Evolutionary conservation across 208 protist species (phyloP).

Genomic region (Trypanosoma conorhini): DNA sequence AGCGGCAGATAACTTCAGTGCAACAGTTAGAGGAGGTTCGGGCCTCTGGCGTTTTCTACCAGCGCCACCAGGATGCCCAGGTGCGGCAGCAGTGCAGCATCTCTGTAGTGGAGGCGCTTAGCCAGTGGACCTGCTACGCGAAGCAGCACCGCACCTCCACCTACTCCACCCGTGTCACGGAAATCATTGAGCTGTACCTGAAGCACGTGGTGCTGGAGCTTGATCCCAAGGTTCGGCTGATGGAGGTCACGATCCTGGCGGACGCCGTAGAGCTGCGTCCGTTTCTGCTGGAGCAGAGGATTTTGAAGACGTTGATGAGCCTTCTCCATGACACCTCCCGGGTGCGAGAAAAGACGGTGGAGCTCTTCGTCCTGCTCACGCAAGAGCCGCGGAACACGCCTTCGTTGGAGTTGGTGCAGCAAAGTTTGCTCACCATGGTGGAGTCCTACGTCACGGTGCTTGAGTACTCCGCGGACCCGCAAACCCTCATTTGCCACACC

Average conservation of each 20-base stretch:
- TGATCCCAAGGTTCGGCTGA: conserved; percentile 68
- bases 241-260: conserved; percentile 69
- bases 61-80: conserved; percentile 62
- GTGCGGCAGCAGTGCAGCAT: conserved; percentile 79
- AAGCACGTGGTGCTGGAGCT: conserved; percentile 82
- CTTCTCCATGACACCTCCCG: conserved; percentile 72
- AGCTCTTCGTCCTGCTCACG: conserved; percentile 78
- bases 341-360: conserved; percentile 80
- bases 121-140: conserved; percentile 72
- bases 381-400: conserved; percentile 54
- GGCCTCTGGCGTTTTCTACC: conserved; percentile 63
- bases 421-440: conserved; percentile 73
- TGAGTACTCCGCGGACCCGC: conserved; percentile 79
- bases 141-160: conserved; percentile 78
- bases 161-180: conserved; percentile 83
- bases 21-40: conserved; percentile 83
- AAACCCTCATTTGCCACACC: conserved; percentile 76
- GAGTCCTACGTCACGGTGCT: conserved; percentile 85
- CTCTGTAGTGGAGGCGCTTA: conserved; percentile 67
- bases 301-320: conserved; percentile 78
- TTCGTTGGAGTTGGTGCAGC: conserved; percentile 56
- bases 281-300: conserved; percentile 73
- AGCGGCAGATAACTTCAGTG: conserved; percentile 69
- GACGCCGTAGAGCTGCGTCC: conserved; percentile 58
- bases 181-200: conserved; percentile 84